These are phyloP conservation scores for Talaromyces sp. DNA, from an alignment of 2,329 filamentous ascomycete species.

Conservation along the genomic window DNA sequence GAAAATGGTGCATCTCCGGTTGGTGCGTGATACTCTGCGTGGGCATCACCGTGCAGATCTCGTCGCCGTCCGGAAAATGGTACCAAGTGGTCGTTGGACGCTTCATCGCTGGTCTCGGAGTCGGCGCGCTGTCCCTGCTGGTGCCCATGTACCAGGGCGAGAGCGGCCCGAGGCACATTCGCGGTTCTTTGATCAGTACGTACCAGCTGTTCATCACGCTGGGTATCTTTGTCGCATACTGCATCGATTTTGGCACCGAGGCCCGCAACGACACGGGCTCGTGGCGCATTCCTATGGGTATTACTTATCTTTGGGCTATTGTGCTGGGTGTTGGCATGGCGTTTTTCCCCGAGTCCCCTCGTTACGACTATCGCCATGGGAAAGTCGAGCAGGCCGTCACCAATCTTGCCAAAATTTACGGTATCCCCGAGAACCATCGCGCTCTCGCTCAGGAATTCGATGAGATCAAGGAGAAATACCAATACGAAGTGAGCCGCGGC, in stretches of 20 bases:
- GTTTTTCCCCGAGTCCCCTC: conserved; percentile 52
- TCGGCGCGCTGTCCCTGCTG: conserved; percentile 36
- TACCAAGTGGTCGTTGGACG: conserved; percentile 39
- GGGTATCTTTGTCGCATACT: conserved; percentile 42
- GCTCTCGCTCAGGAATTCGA: conserved; percentile 47
- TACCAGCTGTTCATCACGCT: conserved; percentile 45
- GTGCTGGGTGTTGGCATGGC: conserved; percentile 50
- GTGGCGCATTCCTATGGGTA: conserved; percentile 48
- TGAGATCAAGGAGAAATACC: conserved; percentile 52
- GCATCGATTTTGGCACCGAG: conserved; percentile 42
- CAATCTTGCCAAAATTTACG: conserved; percentile 51
- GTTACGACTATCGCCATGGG: conserved; percentile 53
- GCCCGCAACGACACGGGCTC: conserved; percentile 30
- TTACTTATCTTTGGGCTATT: conserved; percentile 52
- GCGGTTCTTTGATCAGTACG: conserved; percentile 36
- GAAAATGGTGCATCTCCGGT: conserved; percentile 35
- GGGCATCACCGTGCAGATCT: conserved; percentile 39
- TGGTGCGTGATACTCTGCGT: conserved; percentile 35
- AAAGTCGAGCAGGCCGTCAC: conserved; percentile 45
- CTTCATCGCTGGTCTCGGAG: conserved; percentile 37
- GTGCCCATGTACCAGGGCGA: conserved; percentile 44
- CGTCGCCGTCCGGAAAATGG: conserved; percentile 30
- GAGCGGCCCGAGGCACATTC: conserved; percentile 39
- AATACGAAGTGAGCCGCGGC: conserved; percentile 41
- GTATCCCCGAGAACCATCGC: conserved; percentile 47